phyloP scores from a whole-genome alignment of 2,329 filamentous ascomycete species.

The Fusarium sp. region DNA sequence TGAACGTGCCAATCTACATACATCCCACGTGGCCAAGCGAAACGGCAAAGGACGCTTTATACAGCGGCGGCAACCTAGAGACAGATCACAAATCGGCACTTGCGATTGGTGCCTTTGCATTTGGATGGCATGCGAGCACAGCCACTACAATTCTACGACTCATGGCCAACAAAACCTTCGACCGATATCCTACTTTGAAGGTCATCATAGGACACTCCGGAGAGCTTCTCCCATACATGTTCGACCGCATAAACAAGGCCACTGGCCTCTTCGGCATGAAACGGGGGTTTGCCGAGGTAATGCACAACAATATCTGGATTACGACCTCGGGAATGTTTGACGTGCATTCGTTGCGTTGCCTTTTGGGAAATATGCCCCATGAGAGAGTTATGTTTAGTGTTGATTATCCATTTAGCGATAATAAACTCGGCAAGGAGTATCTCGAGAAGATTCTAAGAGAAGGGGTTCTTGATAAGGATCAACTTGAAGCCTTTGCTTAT shows the following conservation, averaged over 20 bases:
- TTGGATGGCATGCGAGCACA: background rate
- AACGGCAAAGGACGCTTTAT: background rate
- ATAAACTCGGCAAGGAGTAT: background rate
- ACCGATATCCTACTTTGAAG: background rate
- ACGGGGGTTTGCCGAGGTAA: background rate
- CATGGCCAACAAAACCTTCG: background rate
- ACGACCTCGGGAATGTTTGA: background rate
- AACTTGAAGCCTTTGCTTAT: background rate
- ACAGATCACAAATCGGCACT: background rate
- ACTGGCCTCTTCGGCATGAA: background rate
- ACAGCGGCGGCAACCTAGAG: background rate
- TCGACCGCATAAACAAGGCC: background rate
- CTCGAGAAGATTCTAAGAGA: background rate
- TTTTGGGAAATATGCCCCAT: background rate
- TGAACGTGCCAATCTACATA: background rate
- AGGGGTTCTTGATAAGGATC: background rate
- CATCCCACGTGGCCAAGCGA: background rate
- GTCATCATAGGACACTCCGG: background rate
- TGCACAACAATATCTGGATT: background rate
- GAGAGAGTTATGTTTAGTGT: background rate
- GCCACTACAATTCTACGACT: fast-evolving
- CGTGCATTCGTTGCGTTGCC: background rate
- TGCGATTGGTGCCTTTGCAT: background rate
- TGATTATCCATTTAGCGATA: constrained; percentile 4
- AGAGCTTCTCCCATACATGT: background rate